A percentile compares a stretch with the other conserved stretches of the same genome.
Conservation (phyloP, 139 green algal genomes). For the Raphidocelis subcapitata region DNA sequence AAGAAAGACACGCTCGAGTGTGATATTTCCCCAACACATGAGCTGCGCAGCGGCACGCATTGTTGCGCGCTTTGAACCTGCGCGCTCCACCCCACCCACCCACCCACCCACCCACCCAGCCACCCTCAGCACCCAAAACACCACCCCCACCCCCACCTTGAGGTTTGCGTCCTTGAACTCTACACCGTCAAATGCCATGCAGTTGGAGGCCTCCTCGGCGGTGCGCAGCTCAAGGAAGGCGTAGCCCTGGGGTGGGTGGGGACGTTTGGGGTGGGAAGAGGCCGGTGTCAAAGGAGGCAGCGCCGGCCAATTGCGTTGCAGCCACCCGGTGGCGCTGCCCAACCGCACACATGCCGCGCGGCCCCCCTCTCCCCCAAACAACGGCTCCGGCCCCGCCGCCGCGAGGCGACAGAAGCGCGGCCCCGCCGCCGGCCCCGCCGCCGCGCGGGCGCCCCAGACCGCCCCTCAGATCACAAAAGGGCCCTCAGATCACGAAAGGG, state of each 20-base stretch:
- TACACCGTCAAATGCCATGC: constrained; percentile 80
- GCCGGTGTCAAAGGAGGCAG: no score
- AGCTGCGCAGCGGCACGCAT: background rate
- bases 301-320: no score
- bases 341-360: no score
- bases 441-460: no score
- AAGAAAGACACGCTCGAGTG: no score
- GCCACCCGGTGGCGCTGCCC: no score
- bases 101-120: constrained; percentile 31
- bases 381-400: no score
- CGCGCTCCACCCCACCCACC: background rate
- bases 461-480: no score
- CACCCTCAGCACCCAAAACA: background rate
- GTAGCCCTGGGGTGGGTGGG: constrained; percentile 53
- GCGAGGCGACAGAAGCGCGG: no score
- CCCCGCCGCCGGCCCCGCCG: no score
- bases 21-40: background rate
- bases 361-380: no score
- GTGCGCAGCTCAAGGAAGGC: constrained; percentile 75
- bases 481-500: constrained; percentile 10
- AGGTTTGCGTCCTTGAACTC: constrained; percentile 58
- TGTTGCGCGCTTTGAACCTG: background rate
- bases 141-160: constrained; percentile 40
- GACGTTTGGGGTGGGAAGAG: no score
- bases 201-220: constrained; percentile 80